These are phyloP conservation scores for Pelargonium fulgidum DNA, from an alignment of 441 rosid species.

Conservation along the genomic window DNA sequence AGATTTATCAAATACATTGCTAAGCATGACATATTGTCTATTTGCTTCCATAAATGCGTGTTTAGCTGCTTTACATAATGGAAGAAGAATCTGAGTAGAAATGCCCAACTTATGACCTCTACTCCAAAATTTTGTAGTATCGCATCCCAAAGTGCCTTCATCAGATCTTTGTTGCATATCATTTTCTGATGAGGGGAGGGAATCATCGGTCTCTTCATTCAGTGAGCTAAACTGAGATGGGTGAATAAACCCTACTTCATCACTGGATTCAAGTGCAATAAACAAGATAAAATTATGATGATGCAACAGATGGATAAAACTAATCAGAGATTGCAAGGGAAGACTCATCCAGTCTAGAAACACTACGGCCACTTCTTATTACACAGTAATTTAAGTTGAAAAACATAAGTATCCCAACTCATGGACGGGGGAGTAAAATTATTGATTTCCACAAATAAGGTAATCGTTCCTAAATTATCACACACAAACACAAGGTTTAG, in stretches of 20 bases:
- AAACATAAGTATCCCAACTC: no score
- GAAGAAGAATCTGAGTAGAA: constrained; percentile 51
- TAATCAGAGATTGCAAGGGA: background rate
- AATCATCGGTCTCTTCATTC: constrained; percentile 29
- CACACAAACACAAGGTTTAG: background rate
- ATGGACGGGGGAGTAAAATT: no score
- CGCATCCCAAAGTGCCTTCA: constrained; percentile 3
- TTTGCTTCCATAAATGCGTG: constrained; percentile 40
- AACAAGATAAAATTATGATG: constrained; percentile 1
- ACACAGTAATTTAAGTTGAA: no score
- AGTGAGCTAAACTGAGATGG: constrained; percentile 62
- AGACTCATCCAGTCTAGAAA: no score
- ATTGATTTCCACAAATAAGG: no score
- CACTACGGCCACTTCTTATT: no score
- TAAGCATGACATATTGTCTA: constrained; percentile 31
- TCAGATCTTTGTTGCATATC: background rate
- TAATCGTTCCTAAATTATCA: background rate
- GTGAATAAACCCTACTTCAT: constrained; percentile 80
- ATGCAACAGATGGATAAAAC: background rate
- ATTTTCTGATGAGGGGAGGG: constrained; percentile 11
- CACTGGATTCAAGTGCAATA: constrained; percentile 34
- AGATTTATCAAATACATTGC: constrained; percentile 12
- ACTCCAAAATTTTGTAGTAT: constrained; percentile 45
- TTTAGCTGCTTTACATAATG: constrained; percentile 53
- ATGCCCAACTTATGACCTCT: constrained; percentile 78